phyloP scores from a whole-genome alignment of 108 stramenopile genomes.

The Cyclotella atomus region DNA sequence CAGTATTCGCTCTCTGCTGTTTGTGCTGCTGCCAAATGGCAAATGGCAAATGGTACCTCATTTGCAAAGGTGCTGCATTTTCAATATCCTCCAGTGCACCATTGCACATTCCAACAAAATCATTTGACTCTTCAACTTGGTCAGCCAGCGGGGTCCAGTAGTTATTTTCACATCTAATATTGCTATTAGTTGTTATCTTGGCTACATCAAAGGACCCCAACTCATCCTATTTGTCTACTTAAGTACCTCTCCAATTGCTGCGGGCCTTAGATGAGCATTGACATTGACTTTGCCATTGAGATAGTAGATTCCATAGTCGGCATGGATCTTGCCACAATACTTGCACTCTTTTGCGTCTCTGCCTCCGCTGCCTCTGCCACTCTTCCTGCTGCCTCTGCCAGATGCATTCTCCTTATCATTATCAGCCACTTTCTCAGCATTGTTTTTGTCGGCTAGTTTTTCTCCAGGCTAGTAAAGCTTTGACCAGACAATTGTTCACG shows the following conservation, averaged over 20 bases:
- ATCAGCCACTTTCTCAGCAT: neutral
- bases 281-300: no score
- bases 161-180: neutral
- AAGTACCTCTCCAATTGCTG: neutral
- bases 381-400: neutral
- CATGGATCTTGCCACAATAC: no score
- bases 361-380: neutral
- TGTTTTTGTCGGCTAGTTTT: neutral
- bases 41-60: neutral
- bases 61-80: neutral
- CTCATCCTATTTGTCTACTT: neutral
- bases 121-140: neutral
- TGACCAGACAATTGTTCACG: neutral
- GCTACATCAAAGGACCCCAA: neutral
- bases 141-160: neutral
- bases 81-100: neutral
- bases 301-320: no score
- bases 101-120: neutral
- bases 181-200: no score
- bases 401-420: neutral
- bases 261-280: neutral
- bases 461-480: neutral
- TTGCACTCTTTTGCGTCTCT: no score
- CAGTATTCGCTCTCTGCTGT: neutral
- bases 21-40: neutral